Base-by-base conservation (phyloP, 116 monocot genomes). In the Trichopus zeylanicus region DNA sequence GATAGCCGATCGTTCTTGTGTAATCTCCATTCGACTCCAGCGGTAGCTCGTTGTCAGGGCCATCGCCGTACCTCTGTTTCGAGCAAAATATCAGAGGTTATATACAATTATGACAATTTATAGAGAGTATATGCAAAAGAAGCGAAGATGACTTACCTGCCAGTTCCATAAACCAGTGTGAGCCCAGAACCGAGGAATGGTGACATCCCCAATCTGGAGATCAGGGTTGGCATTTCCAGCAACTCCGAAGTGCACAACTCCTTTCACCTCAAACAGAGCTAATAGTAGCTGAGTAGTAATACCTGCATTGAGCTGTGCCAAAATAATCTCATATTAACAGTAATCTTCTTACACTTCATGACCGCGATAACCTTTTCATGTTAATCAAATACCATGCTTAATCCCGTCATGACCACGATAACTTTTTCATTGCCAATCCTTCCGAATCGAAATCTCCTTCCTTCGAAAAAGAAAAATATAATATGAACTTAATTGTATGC, bases 161-260 rank as follows among this genome's bases (percentile, higher is more conserved):
- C 87, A 88, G 31, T 67, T 57, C 83, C 79, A 80, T 1, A 88
- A 71, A 11, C 73, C 79, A 1, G 79, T 58, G 37, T 87, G 87
- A 37, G 79, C 73, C 87, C 87, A 87, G 31, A 49, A 66, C 8
- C 46, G 52, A 0, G 87, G 75, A 46, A 87, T 73, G 7, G 78
- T 70, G 0, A 87, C 87, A 26, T 87, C 87, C 29, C 87, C 87
- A 10, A 83, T 76, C 22, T 76, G 67, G 6, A 83, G 79, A 27
- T 61, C 27, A 5, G 79, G 37, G 55, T 82, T 67, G 5, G 87
- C 87, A 59, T 87, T 87, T n/a, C 87, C 86, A 22, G 86, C 86
- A 35, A 87, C 63, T 30, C 86, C 86, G n/a, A 53, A 77, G 67
- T 86, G 86, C 26, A 86, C 64, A 24, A 86, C 66, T 27, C 86